Evolutionary conservation across 2,329 filamentous ascomycete species (phyloP).

Genomic region (Pestalotiopsis sp.): DNA sequence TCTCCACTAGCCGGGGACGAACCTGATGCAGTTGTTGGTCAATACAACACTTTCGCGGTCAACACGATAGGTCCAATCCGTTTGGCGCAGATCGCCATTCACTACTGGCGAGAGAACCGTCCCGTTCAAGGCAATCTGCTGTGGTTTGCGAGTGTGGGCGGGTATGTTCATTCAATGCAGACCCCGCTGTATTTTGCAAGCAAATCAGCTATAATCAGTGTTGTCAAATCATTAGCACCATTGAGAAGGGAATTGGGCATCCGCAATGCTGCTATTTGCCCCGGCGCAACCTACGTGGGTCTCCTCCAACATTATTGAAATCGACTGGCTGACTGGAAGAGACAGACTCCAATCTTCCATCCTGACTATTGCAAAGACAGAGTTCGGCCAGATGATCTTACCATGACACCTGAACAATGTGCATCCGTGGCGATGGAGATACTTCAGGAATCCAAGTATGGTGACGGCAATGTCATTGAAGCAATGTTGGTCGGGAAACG

Average conservation of each 20-base stretch:
- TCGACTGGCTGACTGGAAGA: too few relatives aligned
- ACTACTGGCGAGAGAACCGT: constrained; percentile 29
- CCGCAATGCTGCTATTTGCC: constrained; percentile 33
- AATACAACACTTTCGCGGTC: constrained; percentile 22
- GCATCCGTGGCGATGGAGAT: constrained; percentile 32
- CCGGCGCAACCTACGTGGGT: constrained; percentile 33
- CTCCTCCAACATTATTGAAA: not conserved
- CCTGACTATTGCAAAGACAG: constrained; percentile 28
- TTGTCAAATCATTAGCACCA: constrained; percentile 24
- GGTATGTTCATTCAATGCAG: constrained; percentile 28
- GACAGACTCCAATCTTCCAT: constrained; percentile 36
- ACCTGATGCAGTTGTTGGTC: constrained; percentile 15
- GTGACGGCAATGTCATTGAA: constrained; percentile 15
- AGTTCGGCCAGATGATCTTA: constrained; percentile 26
- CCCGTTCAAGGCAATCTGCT: constrained; percentile 26
- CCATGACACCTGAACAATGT: constrained; percentile 30
- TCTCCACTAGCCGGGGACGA: constrained; percentile 18
- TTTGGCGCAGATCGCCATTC: constrained; percentile 25
- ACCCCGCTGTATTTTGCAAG: constrained; percentile 32
- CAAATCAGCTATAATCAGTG: constrained; percentile 27
- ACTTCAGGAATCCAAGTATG: constrained; percentile 13
- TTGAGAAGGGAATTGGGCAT: constrained; percentile 35
- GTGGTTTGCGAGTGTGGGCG: constrained; percentile 28
- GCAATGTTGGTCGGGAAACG: not conserved
- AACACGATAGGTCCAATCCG: constrained; percentile 24